phyloP scores from a whole-genome alignment of 177 flowering plant genomes.

The Vitis hybrid region DNA sequence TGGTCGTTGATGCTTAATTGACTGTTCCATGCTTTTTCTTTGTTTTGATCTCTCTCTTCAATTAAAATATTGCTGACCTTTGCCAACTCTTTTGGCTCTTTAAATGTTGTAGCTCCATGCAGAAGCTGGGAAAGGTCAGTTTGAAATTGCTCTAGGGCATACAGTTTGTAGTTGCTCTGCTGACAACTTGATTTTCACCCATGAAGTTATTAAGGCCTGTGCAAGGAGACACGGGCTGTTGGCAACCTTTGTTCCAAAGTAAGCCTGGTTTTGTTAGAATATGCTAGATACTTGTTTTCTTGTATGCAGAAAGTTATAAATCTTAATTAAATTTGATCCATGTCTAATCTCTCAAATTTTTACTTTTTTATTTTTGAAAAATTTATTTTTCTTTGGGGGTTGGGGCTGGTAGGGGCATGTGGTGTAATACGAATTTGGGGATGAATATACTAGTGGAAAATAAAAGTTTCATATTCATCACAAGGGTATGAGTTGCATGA shows the following conservation, averaged over 20 bases:
- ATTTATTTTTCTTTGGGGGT: background rate
- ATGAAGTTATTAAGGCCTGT: slow-evolving; percentile 73
- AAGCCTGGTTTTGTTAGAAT: slow-evolving; percentile 21
- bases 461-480: too few relatives aligned
- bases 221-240: slow-evolving; percentile 85
- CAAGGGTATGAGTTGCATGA: too few relatives aligned
- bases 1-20: too few relatives aligned
- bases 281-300: background rate
- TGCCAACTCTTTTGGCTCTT: background rate
- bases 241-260: slow-evolving; percentile 98
- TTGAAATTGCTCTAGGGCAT: slow-evolving; percentile 75
- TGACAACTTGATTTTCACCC: slow-evolving; percentile 75
- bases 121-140: slow-evolving; percentile 93
- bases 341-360: background rate
- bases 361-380: background rate
- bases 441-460: too few relatives aligned
- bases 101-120: slow-evolving; percentile 66
- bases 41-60: background rate
- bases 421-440: too few relatives aligned
- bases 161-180: slow-evolving; percentile 61
- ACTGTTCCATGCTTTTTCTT: too few relatives aligned
- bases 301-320: background rate
- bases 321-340: too few relatives aligned
- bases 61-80: background rate
- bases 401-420: too few relatives aligned